These are phyloP conservation scores for Neoascochyta sp. DNA, from an alignment of 2,329 filamentous ascomycete genomes.

Conservation along the genomic window DNA sequence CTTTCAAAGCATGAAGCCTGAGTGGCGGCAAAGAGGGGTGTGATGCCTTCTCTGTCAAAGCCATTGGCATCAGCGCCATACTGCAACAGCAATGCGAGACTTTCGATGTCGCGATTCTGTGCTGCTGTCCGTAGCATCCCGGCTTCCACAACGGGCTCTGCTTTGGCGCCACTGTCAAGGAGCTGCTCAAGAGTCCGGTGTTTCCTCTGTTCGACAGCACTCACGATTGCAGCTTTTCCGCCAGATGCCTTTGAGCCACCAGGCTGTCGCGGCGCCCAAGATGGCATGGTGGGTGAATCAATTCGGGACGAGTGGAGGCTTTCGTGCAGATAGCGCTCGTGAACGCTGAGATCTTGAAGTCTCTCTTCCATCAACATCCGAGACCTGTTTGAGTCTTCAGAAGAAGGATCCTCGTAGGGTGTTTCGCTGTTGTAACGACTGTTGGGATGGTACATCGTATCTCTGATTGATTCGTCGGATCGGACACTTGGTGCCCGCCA, in stretches of 20 bases:
- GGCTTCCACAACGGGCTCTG: constrained; percentile 29
- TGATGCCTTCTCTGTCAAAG: constrained; percentile 27
- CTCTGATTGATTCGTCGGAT: constrained; percentile 25
- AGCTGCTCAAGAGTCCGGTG: constrained; percentile 52
- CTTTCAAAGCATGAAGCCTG: constrained; percentile 34
- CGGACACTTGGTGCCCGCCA: constrained; percentile 28
- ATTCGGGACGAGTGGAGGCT: constrained; percentile 11
- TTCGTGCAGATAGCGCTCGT: constrained; percentile 24
- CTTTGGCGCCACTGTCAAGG: constrained; percentile 30
- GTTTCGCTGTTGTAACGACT: constrained; percentile 19
- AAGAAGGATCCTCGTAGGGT: constrained; percentile 20
- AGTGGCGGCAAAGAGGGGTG: constrained; percentile 28
- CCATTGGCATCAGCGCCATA: constrained; percentile 32
- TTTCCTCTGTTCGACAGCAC: constrained; percentile 60
- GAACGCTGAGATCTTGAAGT: constrained; percentile 20
- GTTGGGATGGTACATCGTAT: constrained; percentile 24
- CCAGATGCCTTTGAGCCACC: constrained; percentile 26
- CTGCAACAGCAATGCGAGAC: constrained; percentile 24
- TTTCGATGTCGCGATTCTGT: constrained; percentile 30
- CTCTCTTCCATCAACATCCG: constrained; percentile 24
- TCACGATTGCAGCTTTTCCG: constrained; percentile 43
- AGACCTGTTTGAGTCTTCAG: constrained; percentile 20
- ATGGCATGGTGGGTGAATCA: constrained; percentile 14
- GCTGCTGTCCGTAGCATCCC: constrained; percentile 29
- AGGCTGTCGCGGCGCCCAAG: constrained; percentile 20